These are phyloP conservation scores for Plasmodium fragile DNA, from an alignment of 169 alveolate genomes.

Conservation along the genomic window DNA sequence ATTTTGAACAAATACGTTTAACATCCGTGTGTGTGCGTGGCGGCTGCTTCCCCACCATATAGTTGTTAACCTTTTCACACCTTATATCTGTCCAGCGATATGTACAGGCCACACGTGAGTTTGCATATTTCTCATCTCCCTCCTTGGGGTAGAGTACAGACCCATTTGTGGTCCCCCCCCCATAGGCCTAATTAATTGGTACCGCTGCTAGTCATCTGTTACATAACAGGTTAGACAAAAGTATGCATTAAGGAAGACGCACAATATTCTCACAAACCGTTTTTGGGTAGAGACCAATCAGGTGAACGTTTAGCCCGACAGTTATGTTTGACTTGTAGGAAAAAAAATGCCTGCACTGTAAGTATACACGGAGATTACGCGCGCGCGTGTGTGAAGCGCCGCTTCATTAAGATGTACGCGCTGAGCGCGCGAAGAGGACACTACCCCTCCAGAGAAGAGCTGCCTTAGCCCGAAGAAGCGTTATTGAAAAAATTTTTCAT, in stretches of 20 bases:
- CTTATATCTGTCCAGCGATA: not conserved
- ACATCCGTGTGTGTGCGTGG: too few species aligned
- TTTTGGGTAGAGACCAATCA: not conserved
- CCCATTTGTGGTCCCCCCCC: not conserved
- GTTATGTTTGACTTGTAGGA: not conserved
- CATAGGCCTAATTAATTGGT: not conserved
- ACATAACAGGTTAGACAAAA: not conserved
- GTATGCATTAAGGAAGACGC: not conserved
- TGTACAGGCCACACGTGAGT: not conserved
- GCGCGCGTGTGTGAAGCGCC: not conserved
- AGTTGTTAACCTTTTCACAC: not conserved
- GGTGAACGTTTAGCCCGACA: not conserved
- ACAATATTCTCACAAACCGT: not conserved
- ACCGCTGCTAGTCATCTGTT: not conserved
- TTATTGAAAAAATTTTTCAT: conserved; percentile 46
- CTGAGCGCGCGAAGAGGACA: not conserved
- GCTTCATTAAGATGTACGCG: too few species aligned
- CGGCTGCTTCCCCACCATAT: not conserved
- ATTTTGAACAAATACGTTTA: conserved; percentile 16
- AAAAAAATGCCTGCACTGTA: not conserved
- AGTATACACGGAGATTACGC: not conserved
- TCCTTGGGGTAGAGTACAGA: not conserved
- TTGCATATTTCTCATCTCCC: not conserved
- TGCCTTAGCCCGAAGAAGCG: not conserved
- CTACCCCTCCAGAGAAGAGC: not conserved